Base-by-base conservation (phyloP, 106 monocot genomes). In the Chionographis japonica region DNA sequence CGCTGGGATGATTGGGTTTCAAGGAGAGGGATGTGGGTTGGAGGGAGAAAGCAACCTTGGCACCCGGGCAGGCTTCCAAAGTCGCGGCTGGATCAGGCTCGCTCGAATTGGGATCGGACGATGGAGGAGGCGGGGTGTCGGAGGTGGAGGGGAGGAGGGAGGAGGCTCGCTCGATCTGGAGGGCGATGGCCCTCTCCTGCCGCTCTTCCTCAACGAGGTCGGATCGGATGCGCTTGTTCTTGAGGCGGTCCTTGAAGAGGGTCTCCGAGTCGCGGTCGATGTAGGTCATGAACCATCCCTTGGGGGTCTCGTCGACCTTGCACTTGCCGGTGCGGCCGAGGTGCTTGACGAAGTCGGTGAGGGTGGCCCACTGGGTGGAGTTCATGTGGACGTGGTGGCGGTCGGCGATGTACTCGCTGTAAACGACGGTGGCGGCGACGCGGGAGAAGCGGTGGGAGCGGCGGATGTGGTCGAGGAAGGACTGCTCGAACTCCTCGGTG, bases 241-340 rank as follows among this genome's bases (percentile, higher is more conserved):
- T 91, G 52, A 86, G 77, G 50, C 80, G 70, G 50, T 88, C 84
- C 79, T 92, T 95, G 69, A 91, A 82, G 12, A 88, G 18, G 8
- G 91, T 81, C 67, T 95, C 95, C 0, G 95, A 86, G 61, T 95
- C 95, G 2, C 88, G 74, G 53, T 95, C 95, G 11, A 95, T 89
- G 72, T 95, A 95, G 18, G 95, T 91, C 40, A 95, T 88, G 76
- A 95, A 95, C 95, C 95, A 95, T 1, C 95, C 95, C 73, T 95
- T 95, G 37, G 91, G 91, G 16, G 95, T 95, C 54, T 95, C 91
- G 50, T 95, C 95, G 15, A 95, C 95, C 69, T 91, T 95, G 77
- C 91, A 95, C 72, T 81, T 72, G 36, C 95, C 91, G 27, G 74
- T 75, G n/a, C 79, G 74, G 35, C 95, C 95, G 18, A 95, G 84